Evolutionary conservation across 805 yeast genomes (phyloP).

Genomic region (Hanseniaspora thailandica): DNA sequence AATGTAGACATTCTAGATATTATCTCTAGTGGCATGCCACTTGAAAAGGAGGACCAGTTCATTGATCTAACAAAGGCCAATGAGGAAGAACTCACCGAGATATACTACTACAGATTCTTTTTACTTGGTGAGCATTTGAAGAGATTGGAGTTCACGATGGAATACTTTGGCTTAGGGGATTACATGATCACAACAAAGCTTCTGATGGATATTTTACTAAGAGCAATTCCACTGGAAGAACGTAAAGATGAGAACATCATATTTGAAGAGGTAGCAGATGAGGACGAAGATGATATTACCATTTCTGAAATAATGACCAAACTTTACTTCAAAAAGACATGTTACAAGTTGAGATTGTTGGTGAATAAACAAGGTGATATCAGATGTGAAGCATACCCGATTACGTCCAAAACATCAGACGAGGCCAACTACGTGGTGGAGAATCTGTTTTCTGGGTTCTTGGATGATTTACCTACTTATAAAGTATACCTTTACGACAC

Average conservation of each 20-base stretch:
- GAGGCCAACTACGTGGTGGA: constrained; percentile 23
- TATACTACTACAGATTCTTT: constrained; percentile 37
- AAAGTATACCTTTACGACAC: constrained; percentile 49
- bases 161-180: constrained; percentile 40
- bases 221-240: constrained; percentile 24
- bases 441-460: constrained; percentile 23
- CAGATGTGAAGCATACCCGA: constrained; percentile 29
- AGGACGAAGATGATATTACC: constrained; percentile 13
- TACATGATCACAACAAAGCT: constrained; percentile 34
- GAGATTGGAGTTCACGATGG: constrained; percentile 44
- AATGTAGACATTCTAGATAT: neutral
- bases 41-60: constrained; percentile 15
- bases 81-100: constrained; percentile 15
- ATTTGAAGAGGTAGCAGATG: neutral
- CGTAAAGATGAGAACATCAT: neutral
- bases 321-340: constrained; percentile 24
- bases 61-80: constrained; percentile 4
- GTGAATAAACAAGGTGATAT: constrained; percentile 31
- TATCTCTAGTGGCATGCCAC: neutral
- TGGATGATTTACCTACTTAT: constrained; percentile 33
- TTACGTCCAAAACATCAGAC: constrained; percentile 19
- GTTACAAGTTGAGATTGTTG: constrained; percentile 41
- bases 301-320: constrained; percentile 17
- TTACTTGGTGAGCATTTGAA: constrained; percentile 52
- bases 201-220: constrained; percentile 34